Percentiles rank a stretch among this genome's conserved stretches.
Evolutionary conservation across 257 asterid species (phyloP).

Genomic region (Salvia splendens): DNA sequence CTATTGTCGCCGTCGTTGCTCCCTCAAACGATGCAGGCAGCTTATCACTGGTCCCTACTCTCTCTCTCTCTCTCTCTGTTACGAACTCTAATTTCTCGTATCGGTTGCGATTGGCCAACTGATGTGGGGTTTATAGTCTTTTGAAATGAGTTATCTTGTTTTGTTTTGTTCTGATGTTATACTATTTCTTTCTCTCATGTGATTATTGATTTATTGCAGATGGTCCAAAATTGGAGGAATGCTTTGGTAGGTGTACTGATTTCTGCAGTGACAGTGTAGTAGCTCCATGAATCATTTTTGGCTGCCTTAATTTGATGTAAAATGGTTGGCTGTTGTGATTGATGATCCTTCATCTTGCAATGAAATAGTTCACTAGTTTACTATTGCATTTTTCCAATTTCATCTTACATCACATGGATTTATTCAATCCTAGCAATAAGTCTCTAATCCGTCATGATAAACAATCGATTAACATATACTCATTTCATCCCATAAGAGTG

Average conservation of each 20-base stretch:
- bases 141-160: background rate
- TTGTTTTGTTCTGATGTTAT: no score
- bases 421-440: no score
- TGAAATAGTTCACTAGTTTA: background rate
- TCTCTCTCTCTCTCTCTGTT: conserved; percentile 1
- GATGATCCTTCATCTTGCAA: conserved; percentile 5
- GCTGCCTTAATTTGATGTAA: background rate
- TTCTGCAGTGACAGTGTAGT: conserved; percentile 18
- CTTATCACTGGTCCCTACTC: background rate
- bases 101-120: no score
- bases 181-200: background rate
- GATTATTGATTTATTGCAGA: conserved; percentile 33
- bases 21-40: conserved; percentile 27
- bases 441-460: no score
- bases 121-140: no score
- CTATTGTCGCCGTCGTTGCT: conserved; percentile 30
- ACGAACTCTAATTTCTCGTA: no score
- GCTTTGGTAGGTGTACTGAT: conserved; percentile 30
- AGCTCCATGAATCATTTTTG: background rate
- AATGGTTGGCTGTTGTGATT: background rate
- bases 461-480: no score
- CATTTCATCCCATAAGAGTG: no score
- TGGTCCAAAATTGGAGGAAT: conserved; percentile 37
- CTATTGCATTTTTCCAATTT: no score
- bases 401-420: no score